These are phyloP conservation scores for Diplocarpon mali DNA, from an alignment of 2,329 filamentous ascomycete species.

Conservation along the genomic window DNA sequence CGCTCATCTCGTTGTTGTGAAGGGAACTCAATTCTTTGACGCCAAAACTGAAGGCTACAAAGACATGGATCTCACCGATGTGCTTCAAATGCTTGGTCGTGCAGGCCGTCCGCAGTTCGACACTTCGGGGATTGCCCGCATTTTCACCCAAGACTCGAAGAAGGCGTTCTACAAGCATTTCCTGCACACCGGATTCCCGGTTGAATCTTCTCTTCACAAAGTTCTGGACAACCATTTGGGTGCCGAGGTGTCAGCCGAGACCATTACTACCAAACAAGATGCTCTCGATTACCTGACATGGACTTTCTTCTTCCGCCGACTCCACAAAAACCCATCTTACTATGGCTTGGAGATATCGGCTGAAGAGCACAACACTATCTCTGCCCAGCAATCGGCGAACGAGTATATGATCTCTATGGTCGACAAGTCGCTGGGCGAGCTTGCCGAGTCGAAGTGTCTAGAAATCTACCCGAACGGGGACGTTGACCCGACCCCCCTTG, in stretches of 20 bases:
- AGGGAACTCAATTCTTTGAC: slow-evolving; percentile 96
- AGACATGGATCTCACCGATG: slow-evolving; percentile 97
- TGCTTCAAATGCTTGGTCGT: slow-evolving; percentile 93
- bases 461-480: slow-evolving; percentile 76
- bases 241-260: slow-evolving; percentile 88
- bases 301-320: slow-evolving; percentile 96
- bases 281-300: slow-evolving; percentile 95
- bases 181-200: slow-evolving; percentile 92
- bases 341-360: slow-evolving; percentile 91
- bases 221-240: slow-evolving; percentile 95
- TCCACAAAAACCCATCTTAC: slow-evolving; percentile 98
- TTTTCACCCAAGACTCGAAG: slow-evolving; percentile 95
- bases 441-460: slow-evolving; percentile 77
- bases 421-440: slow-evolving; percentile 69
- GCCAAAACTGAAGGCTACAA: slow-evolving; percentile 96
- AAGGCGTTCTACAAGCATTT: slow-evolving; percentile 99
- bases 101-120: slow-evolving; percentile 96
- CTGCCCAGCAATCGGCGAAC: slow-evolving; percentile 78
- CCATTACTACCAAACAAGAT: slow-evolving; percentile 89
- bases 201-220: slow-evolving; percentile 92
- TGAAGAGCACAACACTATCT: slow-evolving; percentile 80
- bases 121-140: slow-evolving; percentile 86
- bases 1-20: slow-evolving; percentile 92
- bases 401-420: slow-evolving; percentile 93
- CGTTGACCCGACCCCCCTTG: slow-evolving; percentile 78